phyloP scores from a whole-genome alignment of 305 asterid species.

The Fraxinus velutina region DNA sequence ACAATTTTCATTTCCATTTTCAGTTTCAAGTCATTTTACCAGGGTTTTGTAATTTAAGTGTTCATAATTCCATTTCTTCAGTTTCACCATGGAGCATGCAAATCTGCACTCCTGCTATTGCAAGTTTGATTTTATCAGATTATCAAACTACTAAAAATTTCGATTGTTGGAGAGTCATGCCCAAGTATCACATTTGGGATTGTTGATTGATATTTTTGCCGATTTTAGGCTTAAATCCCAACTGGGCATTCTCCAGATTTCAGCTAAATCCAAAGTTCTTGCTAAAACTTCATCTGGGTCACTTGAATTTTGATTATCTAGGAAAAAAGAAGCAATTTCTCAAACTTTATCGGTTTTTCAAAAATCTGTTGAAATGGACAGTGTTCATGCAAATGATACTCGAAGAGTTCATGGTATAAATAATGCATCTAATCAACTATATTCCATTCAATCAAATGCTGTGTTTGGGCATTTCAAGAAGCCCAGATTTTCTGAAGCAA shows the following conservation, averaged over 20 bases:
- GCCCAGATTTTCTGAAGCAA: constrained; percentile 16
- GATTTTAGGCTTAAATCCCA: not conserved
- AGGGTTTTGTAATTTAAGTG: not conserved
- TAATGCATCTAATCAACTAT: not conserved
- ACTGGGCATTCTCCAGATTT: not conserved
- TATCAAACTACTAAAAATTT: no score
- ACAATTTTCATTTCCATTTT: not conserved
- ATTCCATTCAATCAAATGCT: not conserved
- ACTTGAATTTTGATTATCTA: not conserved
- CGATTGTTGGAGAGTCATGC: not conserved
- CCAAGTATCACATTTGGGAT: not conserved
- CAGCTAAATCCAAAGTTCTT: not conserved
- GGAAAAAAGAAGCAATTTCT: not conserved
- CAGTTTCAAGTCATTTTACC: not conserved
- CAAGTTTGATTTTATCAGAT: not conserved
- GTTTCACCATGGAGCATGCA: not conserved
- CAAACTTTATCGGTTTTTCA: not conserved
- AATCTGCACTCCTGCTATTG: not conserved
- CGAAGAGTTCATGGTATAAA: constrained; percentile 9
- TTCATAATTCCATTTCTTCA: not conserved
- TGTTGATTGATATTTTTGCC: not conserved
- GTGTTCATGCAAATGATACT: not conserved
- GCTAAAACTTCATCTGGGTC: not conserved
- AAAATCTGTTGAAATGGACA: not conserved
- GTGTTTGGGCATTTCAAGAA: constrained; percentile 16